Percentiles rank a stretch among this genome's conserved stretches.
phyloP scores from a whole-genome alignment of 371 early-diverging fungal genomes.

The Circinella umbellata region DNA sequence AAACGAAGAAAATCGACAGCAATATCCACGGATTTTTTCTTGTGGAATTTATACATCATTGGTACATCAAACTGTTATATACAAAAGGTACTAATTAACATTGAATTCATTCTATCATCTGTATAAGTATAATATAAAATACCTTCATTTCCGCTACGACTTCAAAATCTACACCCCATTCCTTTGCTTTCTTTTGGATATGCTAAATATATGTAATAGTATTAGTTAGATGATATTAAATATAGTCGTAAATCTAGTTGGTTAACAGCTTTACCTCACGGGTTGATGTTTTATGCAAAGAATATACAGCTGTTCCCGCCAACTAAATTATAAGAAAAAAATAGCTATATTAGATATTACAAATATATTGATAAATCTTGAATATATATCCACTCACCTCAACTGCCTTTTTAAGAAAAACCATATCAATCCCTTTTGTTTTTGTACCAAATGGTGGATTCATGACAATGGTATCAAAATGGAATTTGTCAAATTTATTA shows the following conservation, averaged over 20 bases:
- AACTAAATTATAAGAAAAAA: slow-evolving; percentile 22
- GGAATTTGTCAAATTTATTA: slow-evolving; percentile 44
- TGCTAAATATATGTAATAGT: slow-evolving; percentile 33
- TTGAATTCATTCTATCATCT: too few relatives aligned
- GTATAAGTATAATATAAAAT: slow-evolving; percentile 3
- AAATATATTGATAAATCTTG: not conserved
- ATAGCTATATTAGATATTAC: not conserved
- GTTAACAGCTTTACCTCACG: slow-evolving; percentile 54
- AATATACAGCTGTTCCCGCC: slow-evolving; percentile 72
- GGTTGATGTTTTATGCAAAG: slow-evolving; percentile 84
- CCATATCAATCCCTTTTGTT: slow-evolving; percentile 79
- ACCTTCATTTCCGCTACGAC: slow-evolving; percentile 78
- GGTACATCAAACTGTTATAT: slow-evolving; percentile 74
- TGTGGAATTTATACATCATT: slow-evolving; percentile 87
- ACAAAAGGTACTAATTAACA: too few relatives aligned
- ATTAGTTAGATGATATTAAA: too few relatives aligned
- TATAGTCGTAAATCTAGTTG: too few relatives aligned
- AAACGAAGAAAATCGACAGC: slow-evolving; percentile 81
- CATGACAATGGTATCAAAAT: slow-evolving; percentile 81
- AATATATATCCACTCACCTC: slow-evolving; percentile 43
- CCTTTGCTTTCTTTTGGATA: slow-evolving; percentile 75
- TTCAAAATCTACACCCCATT: slow-evolving; percentile 78
- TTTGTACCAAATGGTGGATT: slow-evolving; percentile 91
- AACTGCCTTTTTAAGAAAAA: slow-evolving; percentile 75
- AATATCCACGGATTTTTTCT: slow-evolving; percentile 77